Evolutionary conservation across 352 stramenopile genomes (phyloP).

Genomic region (Phytophthora fragariae): DNA sequence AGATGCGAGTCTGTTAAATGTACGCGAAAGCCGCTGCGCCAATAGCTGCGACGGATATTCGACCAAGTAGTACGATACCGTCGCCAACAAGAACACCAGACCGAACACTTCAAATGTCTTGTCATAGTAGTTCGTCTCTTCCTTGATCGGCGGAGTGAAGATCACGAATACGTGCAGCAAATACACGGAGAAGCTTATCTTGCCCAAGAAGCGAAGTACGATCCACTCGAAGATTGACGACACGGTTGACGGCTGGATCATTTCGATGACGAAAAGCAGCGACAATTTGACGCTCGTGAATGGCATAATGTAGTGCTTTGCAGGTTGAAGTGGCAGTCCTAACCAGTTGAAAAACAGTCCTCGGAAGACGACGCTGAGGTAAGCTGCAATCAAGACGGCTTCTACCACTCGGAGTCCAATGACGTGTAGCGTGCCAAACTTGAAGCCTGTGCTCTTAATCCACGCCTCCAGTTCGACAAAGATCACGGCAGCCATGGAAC

Average conservation of each 20-base stretch:
- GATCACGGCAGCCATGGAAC: slow-evolving; percentile 17
- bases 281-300: slow-evolving; percentile 18
- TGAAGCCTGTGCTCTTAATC: slow-evolving; percentile 13
- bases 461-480: slow-evolving; percentile 13
- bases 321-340: not conserved
- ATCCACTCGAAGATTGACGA: slow-evolving; percentile 39
- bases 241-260: slow-evolving; percentile 33
- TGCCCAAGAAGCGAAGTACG: slow-evolving; percentile 37
- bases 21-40: slow-evolving; percentile 4
- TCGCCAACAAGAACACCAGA: slow-evolving; percentile 11
- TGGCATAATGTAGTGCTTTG: slow-evolving; percentile 1
- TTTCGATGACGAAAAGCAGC: slow-evolving; percentile 31
- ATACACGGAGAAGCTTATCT: slow-evolving; percentile 53
- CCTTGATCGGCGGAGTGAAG: slow-evolving; percentile 2
- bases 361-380: slow-evolving; percentile 12
- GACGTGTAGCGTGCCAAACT: not conserved
- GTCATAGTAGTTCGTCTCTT: slow-evolving; percentile 10
- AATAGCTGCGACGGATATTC: slow-evolving; percentile 14
- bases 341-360: slow-evolving; percentile 19
- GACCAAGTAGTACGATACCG: slow-evolving; percentile 8
- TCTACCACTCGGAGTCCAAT: slow-evolving; percentile 3
- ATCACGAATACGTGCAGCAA: slow-evolving; percentile 51
- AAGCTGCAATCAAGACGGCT: slow-evolving; percentile 8
- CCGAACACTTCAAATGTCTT: slow-evolving; percentile 9
- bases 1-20: not conserved